Percentiles rank a stretch among this genome's conserved stretches.
Evolutionary conservation across 352 stramenopile species (phyloP).

Genomic region (Globisporangium nodosum): DNA sequence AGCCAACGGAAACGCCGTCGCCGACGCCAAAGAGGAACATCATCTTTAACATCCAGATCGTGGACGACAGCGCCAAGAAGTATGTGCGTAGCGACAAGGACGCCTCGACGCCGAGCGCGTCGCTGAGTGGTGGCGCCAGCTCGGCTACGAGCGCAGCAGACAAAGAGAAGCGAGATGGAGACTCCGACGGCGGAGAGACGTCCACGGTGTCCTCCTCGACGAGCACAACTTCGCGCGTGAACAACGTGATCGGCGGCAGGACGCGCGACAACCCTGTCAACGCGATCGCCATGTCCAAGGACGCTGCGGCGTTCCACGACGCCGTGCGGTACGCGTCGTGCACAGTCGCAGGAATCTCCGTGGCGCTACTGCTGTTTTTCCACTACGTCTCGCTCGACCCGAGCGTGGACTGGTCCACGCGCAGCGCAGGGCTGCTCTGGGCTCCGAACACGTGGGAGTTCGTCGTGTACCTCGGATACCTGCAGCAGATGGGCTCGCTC

Average conservation of each 20-base stretch:
- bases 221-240: neutral
- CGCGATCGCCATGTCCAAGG: constrained; percentile 33
- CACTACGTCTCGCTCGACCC: constrained; percentile 55
- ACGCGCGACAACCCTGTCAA: constrained; percentile 41
- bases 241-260: constrained; percentile 45
- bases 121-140: neutral
- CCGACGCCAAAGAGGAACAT: constrained; percentile 8
- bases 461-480: constrained; percentile 50
- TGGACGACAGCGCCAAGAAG: constrained; percentile 9
- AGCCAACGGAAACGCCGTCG: neutral
- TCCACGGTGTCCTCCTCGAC: neutral
- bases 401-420: constrained; percentile 28
- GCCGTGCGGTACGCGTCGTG: constrained; percentile 41
- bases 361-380: constrained; percentile 55
- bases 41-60: constrained; percentile 12
- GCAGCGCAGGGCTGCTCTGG: constrained; percentile 21
- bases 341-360: constrained; percentile 56
- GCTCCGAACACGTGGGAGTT: constrained; percentile 77
- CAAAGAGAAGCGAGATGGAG: neutral
- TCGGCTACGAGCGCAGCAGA: neutral
- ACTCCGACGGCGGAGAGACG: neutral
- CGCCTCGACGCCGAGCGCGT: neutral
- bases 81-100: constrained; percentile 8
- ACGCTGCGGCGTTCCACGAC: constrained; percentile 38
- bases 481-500: constrained; percentile 64